Percentiles rank a stretch among this genome's conserved stretches.
These are phyloP conservation scores for Cercospora sp. DNA, from an alignment of 2,329 filamentous ascomycete species.

Conservation along the genomic window DNA sequence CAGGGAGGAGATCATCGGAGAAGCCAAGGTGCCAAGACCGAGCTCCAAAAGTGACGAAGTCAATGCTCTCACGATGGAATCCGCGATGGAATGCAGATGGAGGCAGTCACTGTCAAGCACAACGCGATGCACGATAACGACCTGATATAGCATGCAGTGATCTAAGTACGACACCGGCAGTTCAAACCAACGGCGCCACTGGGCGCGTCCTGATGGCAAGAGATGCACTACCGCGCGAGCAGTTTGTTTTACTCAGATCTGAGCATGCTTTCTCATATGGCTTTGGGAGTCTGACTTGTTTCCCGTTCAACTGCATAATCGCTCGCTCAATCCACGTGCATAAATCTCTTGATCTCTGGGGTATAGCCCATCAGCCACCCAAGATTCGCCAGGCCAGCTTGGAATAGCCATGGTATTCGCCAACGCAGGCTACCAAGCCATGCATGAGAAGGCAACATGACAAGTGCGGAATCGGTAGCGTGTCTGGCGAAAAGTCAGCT, in stretches of 20 bases:
- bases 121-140: too few species aligned
- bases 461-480: constrained; percentile 9
- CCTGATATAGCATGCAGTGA: too few species aligned
- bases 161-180: too few species aligned
- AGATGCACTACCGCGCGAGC: neutral
- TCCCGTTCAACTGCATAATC: neutral
- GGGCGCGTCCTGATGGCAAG: neutral
- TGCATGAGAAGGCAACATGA: constrained; percentile 1
- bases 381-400: neutral
- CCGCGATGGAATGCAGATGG: too few species aligned
- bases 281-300: too few species aligned
- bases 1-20: constrained; percentile 1
- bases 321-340: neutral
- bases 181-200: too few species aligned
- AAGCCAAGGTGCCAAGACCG: constrained; percentile 4
- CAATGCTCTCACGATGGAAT: neutral
- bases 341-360: constrained; percentile 10
- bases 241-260: neutral
- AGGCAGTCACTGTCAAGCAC: too few species aligned
- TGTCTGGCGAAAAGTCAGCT: neutral
- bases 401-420: constrained; percentile 4
- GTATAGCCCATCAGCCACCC: constrained; percentile 3
- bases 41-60: neutral
- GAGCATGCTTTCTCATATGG: neutral
- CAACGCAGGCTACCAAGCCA: constrained; percentile 5